Percentiles rank a stretch among this genome's conserved stretches.
phyloP scores from a whole-genome alignment of 768 basidiomycete species.

The Phlebiopsis gigantea region DNA sequence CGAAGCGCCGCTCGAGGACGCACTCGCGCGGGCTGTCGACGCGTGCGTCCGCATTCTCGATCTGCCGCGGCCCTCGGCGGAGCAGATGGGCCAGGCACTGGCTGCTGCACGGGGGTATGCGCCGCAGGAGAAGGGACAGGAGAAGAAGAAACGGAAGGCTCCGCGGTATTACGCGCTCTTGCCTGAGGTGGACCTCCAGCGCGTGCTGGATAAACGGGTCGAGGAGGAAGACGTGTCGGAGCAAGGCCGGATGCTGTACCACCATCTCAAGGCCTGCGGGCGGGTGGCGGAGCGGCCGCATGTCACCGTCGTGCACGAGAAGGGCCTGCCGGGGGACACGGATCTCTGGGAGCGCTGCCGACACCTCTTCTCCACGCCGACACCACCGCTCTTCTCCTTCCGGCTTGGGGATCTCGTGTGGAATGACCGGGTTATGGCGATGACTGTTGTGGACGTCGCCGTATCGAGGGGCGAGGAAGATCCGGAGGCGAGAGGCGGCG shows the following conservation, averaged over 20 bases:
- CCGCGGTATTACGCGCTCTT: conserved; percentile 78
- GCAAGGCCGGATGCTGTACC: conserved; percentile 41
- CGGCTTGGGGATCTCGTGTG: conserved; percentile 61
- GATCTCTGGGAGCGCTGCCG: conserved; percentile 50
- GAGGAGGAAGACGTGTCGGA: conserved; percentile 26
- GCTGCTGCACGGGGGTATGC: conserved; percentile 37
- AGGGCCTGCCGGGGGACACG: conserved; percentile 30
- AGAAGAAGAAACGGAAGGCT: conserved; percentile 30
- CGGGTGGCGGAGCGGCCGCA: conserved; percentile 67
- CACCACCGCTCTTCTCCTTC: conserved; percentile 55
- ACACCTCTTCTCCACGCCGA: conserved; percentile 21
- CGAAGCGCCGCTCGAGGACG: conserved; percentile 46
- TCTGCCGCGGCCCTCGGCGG: conserved; percentile 45
- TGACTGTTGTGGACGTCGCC: conserved; percentile 59
- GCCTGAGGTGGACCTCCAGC: conserved; percentile 61
- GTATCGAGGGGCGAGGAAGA: conserved; percentile 29
- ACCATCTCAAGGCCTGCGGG: conserved; percentile 33
- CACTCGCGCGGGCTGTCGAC: conserved; percentile 54
- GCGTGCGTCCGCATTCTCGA: conserved; percentile 52
- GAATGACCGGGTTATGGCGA: conserved; percentile 76
- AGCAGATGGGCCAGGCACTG: conserved; percentile 49
- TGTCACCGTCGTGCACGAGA: conserved; percentile 79
- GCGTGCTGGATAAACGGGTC: conserved; percentile 41
- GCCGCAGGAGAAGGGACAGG: conserved; percentile 29
- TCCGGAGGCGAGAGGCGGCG: conserved; percentile 27